Evolutionary conservation across 225 moss, liverwort and hornwort genomes (phyloP).

Genomic region (Ulota crispa): DNA sequence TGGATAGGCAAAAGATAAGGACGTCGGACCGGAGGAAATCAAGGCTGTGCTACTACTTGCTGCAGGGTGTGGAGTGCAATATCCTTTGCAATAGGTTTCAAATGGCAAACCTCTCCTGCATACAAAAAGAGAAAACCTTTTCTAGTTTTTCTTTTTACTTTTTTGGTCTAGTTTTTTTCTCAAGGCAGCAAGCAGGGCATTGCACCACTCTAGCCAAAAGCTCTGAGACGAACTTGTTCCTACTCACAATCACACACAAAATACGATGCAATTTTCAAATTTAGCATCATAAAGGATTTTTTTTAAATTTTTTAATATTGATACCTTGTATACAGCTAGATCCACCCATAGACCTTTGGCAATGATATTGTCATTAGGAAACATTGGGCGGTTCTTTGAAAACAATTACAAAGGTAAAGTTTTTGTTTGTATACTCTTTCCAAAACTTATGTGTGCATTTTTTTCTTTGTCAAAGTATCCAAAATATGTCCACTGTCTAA

Average conservation of each 20-base stretch:
- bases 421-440: background rate
- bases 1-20: conserved; percentile 61
- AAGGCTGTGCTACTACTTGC: conserved; percentile 75
- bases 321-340: background rate
- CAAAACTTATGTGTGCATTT: background rate
- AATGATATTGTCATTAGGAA: background rate
- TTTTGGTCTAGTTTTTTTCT: background rate
- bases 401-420: background rate
- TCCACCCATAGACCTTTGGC: background rate
- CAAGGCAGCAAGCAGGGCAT: background rate
- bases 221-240: background rate
- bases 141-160: no score
- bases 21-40: conserved; percentile 74
- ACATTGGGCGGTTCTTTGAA: background rate
- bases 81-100: conserved; percentile 15
- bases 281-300: background rate
- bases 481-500: background rate
- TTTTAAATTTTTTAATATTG: background rate
- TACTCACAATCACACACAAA: background rate
- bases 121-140: background rate
- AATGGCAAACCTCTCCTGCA: background rate
- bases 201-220: background rate
- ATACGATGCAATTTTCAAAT: background rate
- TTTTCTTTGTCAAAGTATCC: conserved; percentile 9
- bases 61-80: conserved; percentile 37